Conservation (phyloP, 2,329 filamentous ascomycete genomes). For the Trichoderma sp. region DNA sequence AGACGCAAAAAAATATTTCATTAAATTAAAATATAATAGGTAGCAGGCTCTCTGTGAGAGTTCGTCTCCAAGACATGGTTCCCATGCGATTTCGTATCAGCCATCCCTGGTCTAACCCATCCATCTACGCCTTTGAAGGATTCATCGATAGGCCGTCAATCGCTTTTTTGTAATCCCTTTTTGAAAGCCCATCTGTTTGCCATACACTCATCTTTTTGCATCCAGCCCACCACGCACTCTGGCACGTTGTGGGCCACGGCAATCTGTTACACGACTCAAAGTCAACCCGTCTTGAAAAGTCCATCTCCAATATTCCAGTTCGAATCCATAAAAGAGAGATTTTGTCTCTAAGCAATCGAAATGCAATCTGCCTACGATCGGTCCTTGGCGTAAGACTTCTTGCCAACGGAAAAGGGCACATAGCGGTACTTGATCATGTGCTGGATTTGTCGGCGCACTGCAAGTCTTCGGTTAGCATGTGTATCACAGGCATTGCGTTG, state of each 20-base stretch:
- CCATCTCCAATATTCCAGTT: background rate
- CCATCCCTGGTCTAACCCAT: constrained; percentile 25
- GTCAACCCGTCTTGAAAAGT: background rate
- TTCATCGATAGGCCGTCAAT: constrained; percentile 12
- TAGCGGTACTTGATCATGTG: constrained; percentile 99
- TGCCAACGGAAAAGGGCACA: constrained; percentile 89
- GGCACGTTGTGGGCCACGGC: background rate
- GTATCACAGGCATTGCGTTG: background rate
- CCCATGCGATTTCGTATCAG: constrained; percentile 20
- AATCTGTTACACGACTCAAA: background rate
- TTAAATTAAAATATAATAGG: constrained; percentile 22
- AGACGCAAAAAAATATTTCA: constrained; percentile 8
- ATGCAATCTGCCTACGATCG: constrained; percentile 43
- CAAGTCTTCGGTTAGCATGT: background rate
- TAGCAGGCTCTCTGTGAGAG: constrained; percentile 19
- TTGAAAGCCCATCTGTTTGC: constrained; percentile 8
- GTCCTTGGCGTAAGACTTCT: constrained; percentile 74
- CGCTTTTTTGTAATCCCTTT: background rate
- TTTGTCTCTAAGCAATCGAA: background rate
- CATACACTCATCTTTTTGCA: constrained; percentile 3
- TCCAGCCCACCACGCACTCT: background rate
- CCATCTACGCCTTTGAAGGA: constrained; percentile 19
- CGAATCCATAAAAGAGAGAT: background rate
- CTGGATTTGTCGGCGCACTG: constrained; percentile 98
- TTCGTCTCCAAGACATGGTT: constrained; percentile 21